phyloP scores from a whole-genome alignment of 2,329 filamentous ascomycete genomes.

The Venturia aucupariae region DNA sequence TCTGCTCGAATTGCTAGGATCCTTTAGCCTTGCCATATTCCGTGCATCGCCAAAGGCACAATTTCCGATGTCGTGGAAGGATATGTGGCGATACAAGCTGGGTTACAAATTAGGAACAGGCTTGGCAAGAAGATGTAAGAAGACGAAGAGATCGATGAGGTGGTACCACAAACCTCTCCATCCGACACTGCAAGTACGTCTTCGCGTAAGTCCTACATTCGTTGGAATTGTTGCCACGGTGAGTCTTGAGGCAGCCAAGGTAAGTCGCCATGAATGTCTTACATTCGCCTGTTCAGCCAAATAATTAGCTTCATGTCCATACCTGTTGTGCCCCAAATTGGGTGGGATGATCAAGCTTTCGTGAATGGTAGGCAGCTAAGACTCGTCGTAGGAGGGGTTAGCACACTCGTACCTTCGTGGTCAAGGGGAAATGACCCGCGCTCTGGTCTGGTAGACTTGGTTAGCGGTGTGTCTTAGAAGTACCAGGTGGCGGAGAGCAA shows the following conservation, averaged over 20 bases:
- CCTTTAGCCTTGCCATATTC: background rate
- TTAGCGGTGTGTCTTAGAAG: constrained; percentile 6
- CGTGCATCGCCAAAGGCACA: background rate
- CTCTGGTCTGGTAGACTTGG: constrained; percentile 55
- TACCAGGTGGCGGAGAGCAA: constrained; percentile 18
- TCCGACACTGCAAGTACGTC: constrained; percentile 79
- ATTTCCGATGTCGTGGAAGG: background rate
- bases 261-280: constrained; percentile 81
- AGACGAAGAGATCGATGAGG: background rate
- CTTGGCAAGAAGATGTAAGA: too few species aligned
- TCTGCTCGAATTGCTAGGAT: background rate
- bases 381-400: background rate
- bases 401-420: constrained; percentile 57
- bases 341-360: constrained; percentile 13
- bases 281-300: constrained; percentile 66
- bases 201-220: constrained; percentile 82
- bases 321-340: background rate
- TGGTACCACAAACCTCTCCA: constrained; percentile 66
- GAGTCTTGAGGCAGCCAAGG: constrained; percentile 75
- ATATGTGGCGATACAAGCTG: background rate
- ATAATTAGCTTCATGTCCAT: constrained; percentile 3
- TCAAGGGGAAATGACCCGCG: constrained; percentile 94
- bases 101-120: background rate
- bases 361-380: background rate
- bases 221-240: constrained; percentile 74